Evolutionary conservation across 2,329 filamentous ascomycete genomes (phyloP).

Genomic region (Neofusicoccum sp.): DNA sequence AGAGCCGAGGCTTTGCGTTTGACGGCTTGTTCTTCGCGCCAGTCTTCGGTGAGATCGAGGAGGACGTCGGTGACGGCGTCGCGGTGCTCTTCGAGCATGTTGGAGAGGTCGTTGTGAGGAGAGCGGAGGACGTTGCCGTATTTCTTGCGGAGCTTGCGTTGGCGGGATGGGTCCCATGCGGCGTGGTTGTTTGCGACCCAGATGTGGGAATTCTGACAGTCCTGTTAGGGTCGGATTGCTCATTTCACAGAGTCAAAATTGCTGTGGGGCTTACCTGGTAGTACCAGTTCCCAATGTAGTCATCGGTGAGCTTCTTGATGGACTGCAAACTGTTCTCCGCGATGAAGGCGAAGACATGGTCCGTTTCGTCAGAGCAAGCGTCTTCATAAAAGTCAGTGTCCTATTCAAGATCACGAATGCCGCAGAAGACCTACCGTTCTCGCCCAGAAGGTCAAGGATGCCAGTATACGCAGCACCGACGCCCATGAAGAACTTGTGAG

Average conservation of each 20-base stretch:
- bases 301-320: slow-evolving; percentile 63
- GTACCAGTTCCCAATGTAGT: slow-evolving; percentile 82
- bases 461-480: slow-evolving; percentile 86
- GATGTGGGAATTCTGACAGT: slow-evolving; percentile 71
- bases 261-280: slow-evolving; percentile 51
- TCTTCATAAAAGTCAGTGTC: slow-evolving; percentile 34
- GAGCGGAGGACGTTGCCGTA: slow-evolving; percentile 56
- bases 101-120: slow-evolving; percentile 46
- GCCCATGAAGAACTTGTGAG: slow-evolving; percentile 80
- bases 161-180: slow-evolving; percentile 67
- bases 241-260: background rate
- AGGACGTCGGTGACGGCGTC: slow-evolving; percentile 51
- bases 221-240: background rate
- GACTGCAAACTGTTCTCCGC: slow-evolving; percentile 72
- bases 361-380: slow-evolving; percentile 63
- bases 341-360: slow-evolving; percentile 78
- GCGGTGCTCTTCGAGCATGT: slow-evolving; percentile 57
- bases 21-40: slow-evolving; percentile 23
- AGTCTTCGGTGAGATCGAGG: slow-evolving; percentile 40
- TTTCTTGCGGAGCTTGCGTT: slow-evolving; percentile 54
- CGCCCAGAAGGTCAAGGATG: slow-evolving; percentile 75
- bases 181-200: slow-evolving; percentile 74
- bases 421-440: slow-evolving; percentile 59
- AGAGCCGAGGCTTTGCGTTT: background rate
- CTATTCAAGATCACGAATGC: no score